Percentiles rank a stretch among this genome's conserved stretches.
Conservation (phyloP, 768 basidiomycete genomes). For the Podaxis pistillaris region DNA sequence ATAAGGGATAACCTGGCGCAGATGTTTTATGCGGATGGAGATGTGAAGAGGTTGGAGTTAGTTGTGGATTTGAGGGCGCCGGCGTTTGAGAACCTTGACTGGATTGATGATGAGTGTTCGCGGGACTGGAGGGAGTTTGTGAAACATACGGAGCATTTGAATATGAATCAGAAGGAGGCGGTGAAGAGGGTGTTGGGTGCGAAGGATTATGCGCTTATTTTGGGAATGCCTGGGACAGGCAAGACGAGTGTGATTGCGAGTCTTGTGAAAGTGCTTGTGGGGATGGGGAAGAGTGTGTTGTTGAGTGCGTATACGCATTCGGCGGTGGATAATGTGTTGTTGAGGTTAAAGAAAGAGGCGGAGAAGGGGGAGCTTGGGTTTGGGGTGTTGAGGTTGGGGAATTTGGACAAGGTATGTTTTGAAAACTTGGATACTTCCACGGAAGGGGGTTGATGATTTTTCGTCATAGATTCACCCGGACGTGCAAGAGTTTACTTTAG, state of each 20-base stretch:
- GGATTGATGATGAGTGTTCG: slow-evolving; percentile 14
- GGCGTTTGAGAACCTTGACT: slow-evolving; percentile 41
- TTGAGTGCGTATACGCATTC: slow-evolving; percentile 96
- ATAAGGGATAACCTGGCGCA: slow-evolving; percentile 90
- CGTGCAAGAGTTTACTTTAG: slow-evolving; percentile 68
- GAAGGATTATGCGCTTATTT: slow-evolving; percentile 84
- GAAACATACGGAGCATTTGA: slow-evolving; percentile 45
- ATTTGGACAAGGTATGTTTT: slow-evolving; percentile 77
- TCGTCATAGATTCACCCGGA: slow-evolving; percentile 74
- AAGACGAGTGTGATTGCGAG: slow-evolving; percentile 95
- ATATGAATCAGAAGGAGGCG: slow-evolving; percentile 70
- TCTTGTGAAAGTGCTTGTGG: slow-evolving; percentile 77
- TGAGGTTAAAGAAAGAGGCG: slow-evolving; percentile 60
- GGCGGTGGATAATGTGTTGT: slow-evolving; percentile 94
- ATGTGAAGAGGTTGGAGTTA: slow-evolving; percentile 62
- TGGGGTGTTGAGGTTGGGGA: slow-evolving; percentile 81
- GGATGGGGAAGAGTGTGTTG: slow-evolving; percentile 81
- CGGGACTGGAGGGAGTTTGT: slow-evolving; percentile 15
- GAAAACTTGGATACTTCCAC: neutral
- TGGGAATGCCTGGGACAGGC: slow-evolving; percentile 99
- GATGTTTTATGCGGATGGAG: slow-evolving; percentile 80
- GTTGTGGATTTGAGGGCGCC: slow-evolving; percentile 82
- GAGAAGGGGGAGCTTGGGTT: slow-evolving; percentile 43
- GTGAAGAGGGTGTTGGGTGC: slow-evolving; percentile 75
- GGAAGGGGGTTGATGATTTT: neutral